Evolutionary conservation across 1,139 yeast genomes (phyloP).

Genomic region (Pneumocystis jirovecii): DNA sequence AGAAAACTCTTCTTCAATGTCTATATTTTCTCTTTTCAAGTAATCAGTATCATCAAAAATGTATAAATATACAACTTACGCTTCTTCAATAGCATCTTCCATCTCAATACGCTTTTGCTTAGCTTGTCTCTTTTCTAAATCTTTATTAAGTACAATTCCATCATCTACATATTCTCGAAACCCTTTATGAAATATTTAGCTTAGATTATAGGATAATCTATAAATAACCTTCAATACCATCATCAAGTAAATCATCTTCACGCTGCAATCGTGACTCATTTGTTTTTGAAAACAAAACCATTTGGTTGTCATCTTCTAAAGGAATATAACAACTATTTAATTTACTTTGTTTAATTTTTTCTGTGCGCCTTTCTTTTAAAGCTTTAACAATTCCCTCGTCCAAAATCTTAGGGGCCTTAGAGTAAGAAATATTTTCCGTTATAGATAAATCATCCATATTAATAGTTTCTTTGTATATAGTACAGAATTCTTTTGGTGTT

Average conservation of each 20-base stretch:
- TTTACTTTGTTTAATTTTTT: background rate
- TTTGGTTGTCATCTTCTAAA: background rate
- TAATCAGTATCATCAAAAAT: background rate
- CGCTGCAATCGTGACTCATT: background rate
- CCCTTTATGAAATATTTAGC: background rate
- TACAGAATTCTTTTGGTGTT: background rate
- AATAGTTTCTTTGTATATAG: background rate
- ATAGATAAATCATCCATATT: background rate
- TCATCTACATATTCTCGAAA: background rate
- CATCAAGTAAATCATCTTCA: background rate
- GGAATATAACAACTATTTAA: background rate
- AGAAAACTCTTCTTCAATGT: background rate
- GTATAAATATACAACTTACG: background rate
- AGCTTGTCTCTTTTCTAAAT: background rate
- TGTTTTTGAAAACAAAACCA: background rate
- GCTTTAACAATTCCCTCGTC: background rate
- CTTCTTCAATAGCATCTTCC: background rate
- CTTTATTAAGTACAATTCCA: background rate
- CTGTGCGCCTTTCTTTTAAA: background rate
- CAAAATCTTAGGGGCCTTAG: background rate
- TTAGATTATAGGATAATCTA: background rate
- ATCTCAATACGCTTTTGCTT: background rate
- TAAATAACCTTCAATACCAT: background rate
- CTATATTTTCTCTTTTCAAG: background rate
- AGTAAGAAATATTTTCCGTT: background rate